Base-by-base conservation (phyloP, 2,329 filamentous ascomycete species). In the Lecanicillium sp. region DNA sequence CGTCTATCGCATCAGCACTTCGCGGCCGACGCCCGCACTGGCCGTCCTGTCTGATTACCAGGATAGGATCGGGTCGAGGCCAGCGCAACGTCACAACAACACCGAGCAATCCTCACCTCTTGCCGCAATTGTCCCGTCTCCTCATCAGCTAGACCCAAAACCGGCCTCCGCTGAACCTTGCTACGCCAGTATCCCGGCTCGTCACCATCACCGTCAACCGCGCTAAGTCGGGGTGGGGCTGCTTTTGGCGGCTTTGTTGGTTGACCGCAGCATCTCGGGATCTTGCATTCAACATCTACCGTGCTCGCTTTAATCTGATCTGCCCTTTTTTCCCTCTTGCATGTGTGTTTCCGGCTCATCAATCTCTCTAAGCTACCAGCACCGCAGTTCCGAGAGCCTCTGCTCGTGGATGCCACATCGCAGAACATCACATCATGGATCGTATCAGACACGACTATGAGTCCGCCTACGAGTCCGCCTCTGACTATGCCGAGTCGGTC, bases 401-500 rank as follows among this genome's bases (percentile, higher is more conserved):
- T n/a, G n/a, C 19, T 37, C 24, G 5, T 7, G 17, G 3, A 29
- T 6, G 15, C 15, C 23, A 20, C 24, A 27, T 11, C 19, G 23
- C 38, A 11, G 23, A 19, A 19, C n/a, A n/a, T n/a, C n/a, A n/a
- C n/a, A n/a, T n/a, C n/a, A 10, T 12, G 4, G 23, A 37, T 19
- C 20, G 29, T 20, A n/a, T n/a, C 11, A n/a, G 7, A 24, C 8
- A 26, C 20, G 42, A 44, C 7, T 23, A 4, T n/a, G 7, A 26
- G n/a, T 12, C 35, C 19, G 26, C 29, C 35, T 23, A 40, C 15
- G 45, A 48, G 3, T 10, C 36, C 14, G 43, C 46, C 19, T 43
- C 46, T 23, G 38, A 48, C 30, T 48, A 48, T 24, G 39, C 30
- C 17, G 37, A 35, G 23, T 43, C 46, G n/a, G 20, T 48, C 27